Evolutionary conservation across 495 filamentous ascomycete genomes (phyloP), one percentile per base, ranked within the genome.

Genomic region (Amphirosellinia nigrospora): DNA sequence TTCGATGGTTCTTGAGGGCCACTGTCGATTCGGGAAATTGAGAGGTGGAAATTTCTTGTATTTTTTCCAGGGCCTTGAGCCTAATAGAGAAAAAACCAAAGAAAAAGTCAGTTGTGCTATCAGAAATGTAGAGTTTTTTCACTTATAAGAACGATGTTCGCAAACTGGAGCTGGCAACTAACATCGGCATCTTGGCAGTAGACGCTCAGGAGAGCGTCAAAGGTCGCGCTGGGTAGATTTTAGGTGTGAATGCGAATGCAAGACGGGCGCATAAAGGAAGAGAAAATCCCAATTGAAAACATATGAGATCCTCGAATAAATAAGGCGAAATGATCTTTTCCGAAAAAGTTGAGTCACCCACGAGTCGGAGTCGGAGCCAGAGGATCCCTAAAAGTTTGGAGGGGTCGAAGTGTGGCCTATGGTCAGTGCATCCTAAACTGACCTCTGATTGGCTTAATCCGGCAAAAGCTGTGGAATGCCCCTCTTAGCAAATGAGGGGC

Each of bases 61-160:
- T 81, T 99, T 99, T 75, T 84, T 91, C 46, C 92, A 97, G 38
- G 96, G 96, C 92, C 79, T 94, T 93, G 81, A 99, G 93, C 93
- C 94, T 98, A 36, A 36, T 3, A 36, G 34, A 36, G 34, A 36
- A 36, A 36, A 36, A 36, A 36, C 7, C 34, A 36, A 36, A 36
- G 7, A 36, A 36, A 36, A 36, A 3, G 7, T 36, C 7, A 36
- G 34, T 36, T 36, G 34, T 36, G 34, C 34, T 36, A 7, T 36
- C 34, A 36, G 34, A 3, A 7, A 36, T 36, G 34, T 36, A 7
- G 34, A 36, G 7, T 36, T 36, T 7, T 7, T 36, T 36, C 34
- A 36, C 34, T 36, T 36, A 7, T 3, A 36, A 7, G 34, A 36
- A 36, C 34, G 34, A 7, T 36, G 34, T 36, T 36, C 34, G 34